These are phyloP conservation scores for Suhomyces bolitotheri DNA, from an alignment of 1,139 yeast genomes.

Conservation along the genomic window DNA sequence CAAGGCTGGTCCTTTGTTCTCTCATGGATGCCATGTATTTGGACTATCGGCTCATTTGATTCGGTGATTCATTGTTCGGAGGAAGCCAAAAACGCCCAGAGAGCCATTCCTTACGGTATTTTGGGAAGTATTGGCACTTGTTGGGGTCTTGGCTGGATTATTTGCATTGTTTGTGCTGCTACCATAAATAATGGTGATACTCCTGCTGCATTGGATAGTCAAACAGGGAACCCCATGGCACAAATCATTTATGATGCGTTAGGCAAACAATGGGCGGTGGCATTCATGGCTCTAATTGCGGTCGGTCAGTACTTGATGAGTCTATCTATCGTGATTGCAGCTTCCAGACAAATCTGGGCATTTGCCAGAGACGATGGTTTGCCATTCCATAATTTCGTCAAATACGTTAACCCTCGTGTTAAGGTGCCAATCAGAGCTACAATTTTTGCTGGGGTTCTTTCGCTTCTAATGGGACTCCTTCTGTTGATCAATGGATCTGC, in stretches of 20 bases:
- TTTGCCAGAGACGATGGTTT: conserved; percentile 48
- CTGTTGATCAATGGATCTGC: conserved; percentile 33
- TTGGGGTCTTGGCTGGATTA: conserved; percentile 60
- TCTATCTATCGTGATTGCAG: conserved; percentile 50
- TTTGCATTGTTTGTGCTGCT: conserved; percentile 55
- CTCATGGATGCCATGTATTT: conserved; percentile 34
- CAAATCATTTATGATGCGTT: conserved; percentile 64
- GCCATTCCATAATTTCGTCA: conserved; percentile 37
- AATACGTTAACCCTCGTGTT: conserved; percentile 26
- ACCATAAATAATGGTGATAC: conserved; percentile 52
- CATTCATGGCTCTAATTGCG: conserved; percentile 60
- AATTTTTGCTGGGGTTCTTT: conserved; percentile 30
- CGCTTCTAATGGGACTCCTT: conserved; percentile 31
- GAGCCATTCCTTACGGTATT: conserved; percentile 35
- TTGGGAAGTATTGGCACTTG: conserved; percentile 55
- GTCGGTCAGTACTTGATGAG: conserved; percentile 70
- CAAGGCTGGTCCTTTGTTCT: conserved; percentile 54
- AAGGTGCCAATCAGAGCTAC: conserved; percentile 37
- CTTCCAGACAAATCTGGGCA: conserved; percentile 54
- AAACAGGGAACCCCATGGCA: conserved; percentile 61
- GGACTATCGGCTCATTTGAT: conserved; percentile 38
- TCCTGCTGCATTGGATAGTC: conserved; percentile 33
- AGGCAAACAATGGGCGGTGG: conserved; percentile 71
- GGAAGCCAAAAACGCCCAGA: conserved; percentile 30
- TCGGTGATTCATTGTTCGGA: conserved; percentile 35